Conservation (phyloP, 2,329 filamentous ascomycete species). For the Fusarium sp. region DNA sequence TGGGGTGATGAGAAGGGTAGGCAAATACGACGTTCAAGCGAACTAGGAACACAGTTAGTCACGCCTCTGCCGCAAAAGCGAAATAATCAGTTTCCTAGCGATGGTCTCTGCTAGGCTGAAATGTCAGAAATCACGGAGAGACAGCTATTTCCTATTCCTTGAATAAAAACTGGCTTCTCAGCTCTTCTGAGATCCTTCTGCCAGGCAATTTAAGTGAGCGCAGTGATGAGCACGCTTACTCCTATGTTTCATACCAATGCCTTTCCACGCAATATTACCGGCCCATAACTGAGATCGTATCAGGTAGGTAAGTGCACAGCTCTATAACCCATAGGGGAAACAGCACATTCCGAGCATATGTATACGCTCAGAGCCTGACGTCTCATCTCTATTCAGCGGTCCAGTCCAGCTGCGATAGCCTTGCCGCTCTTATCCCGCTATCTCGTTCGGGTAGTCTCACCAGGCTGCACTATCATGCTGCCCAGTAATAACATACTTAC, state of each 20-base stretch:
- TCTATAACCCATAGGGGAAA: background rate
- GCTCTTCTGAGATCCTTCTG: background rate
- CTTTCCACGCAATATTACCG: background rate
- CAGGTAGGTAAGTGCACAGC: rapidly evolving
- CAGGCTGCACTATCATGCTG: background rate
- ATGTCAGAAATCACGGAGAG: background rate
- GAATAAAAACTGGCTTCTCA: background rate
- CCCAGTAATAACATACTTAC: background rate
- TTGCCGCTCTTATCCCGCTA: background rate
- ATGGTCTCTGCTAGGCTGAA: background rate
- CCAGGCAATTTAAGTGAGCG: background rate
- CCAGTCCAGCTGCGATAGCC: background rate
- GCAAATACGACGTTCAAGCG: background rate
- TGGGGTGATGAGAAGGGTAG: background rate
- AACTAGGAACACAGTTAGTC: background rate
- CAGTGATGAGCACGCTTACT: background rate
- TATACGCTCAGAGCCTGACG: no score
- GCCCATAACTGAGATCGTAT: background rate
- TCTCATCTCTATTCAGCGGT: background rate
- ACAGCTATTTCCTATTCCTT: background rate
- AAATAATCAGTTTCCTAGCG: background rate
- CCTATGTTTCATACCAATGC: background rate
- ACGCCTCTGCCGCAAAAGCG: background rate
- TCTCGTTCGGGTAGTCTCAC: background rate
- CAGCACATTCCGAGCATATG: background rate